phyloP scores from a whole-genome alignment of 495 filamentous ascomycete genomes.

The Hypoxylon crocopeplum region DNA sequence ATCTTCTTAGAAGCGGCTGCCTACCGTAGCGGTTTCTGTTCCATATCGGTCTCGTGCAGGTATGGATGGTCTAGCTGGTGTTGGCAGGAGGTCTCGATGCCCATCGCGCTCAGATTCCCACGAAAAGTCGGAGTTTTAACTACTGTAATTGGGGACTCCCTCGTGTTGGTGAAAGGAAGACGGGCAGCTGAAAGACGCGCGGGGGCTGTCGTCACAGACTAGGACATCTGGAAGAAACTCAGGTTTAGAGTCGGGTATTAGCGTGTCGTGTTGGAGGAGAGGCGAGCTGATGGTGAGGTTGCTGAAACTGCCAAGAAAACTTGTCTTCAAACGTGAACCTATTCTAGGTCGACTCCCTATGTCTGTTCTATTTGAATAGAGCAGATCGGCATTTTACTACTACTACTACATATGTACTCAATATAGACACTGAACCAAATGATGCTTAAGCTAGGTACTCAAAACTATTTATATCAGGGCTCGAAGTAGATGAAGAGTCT shows the following conservation, averaged over 20 bases:
- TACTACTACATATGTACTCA: too few species aligned
- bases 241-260: too few species aligned
- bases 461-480: too few species aligned
- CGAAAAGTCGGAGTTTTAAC: too few species aligned
- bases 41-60: conserved; percentile 3
- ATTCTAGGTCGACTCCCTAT: not conserved
- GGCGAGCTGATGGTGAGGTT: not conserved
- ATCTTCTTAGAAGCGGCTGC: conserved; percentile 1
- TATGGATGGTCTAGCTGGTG: not conserved
- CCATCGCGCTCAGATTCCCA: not conserved
- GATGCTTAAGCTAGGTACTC: too few species aligned
- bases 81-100: not conserved
- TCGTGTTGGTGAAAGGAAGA: not conserved
- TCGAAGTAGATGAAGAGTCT: not conserved
- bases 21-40: not conserved
- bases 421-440: too few species aligned
- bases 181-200: not conserved
- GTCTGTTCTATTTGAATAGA: not conserved
- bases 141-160: too few species aligned
- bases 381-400: too few species aligned
- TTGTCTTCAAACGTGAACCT: conserved; percentile 2
- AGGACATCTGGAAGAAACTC: too few species aligned
- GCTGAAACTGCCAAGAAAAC: conserved; percentile 31
- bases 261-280: not conserved
- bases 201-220: not conserved